Conservation (phyloP, 352 stramenopile species). For the Phytophthora nicotianae region DNA sequence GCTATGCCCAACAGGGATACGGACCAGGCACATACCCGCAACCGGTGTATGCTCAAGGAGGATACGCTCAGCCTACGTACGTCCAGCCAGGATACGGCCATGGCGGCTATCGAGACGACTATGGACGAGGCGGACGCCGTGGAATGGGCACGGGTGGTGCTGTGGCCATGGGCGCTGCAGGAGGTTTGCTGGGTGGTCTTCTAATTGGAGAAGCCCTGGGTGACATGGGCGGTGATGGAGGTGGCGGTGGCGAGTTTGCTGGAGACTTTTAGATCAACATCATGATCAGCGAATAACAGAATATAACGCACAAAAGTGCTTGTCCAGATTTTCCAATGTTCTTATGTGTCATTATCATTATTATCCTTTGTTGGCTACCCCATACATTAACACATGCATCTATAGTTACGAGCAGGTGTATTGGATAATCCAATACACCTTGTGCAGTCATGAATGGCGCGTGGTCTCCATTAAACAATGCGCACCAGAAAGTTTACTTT, state of each 20-base stretch:
- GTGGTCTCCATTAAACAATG: too few species aligned
- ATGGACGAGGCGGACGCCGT: conserved; percentile 32
- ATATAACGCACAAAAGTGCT: conserved; percentile 1
- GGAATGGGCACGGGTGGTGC: conserved; percentile 45
- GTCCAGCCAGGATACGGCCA: conserved; percentile 34
- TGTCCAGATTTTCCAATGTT: conserved; percentile 1
- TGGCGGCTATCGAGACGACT: conserved; percentile 30
- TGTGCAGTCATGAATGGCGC: too few species aligned
- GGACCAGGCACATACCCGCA: conserved; percentile 42
- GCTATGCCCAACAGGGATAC: conserved; percentile 41
- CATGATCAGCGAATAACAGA: conserved; percentile 1
- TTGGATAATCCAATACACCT: too few species aligned
- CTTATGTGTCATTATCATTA: too few species aligned
- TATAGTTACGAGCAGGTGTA: too few species aligned
- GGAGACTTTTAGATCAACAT: conserved; percentile 40
- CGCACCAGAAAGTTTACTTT: neutral
- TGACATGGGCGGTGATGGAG: conserved; percentile 38
- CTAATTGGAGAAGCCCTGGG: conserved; percentile 44
- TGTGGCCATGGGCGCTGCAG: conserved; percentile 45
- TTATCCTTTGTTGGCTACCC: too few species aligned
- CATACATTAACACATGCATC: too few species aligned
- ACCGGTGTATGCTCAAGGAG: conserved; percentile 43
- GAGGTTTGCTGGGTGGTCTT: conserved; percentile 43
- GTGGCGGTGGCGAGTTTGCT: conserved; percentile 36
- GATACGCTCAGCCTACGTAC: conserved; percentile 43